Conservation (phyloP, 176 grass and related monocot genomes). For the Thinopyrum elongatum region DNA sequence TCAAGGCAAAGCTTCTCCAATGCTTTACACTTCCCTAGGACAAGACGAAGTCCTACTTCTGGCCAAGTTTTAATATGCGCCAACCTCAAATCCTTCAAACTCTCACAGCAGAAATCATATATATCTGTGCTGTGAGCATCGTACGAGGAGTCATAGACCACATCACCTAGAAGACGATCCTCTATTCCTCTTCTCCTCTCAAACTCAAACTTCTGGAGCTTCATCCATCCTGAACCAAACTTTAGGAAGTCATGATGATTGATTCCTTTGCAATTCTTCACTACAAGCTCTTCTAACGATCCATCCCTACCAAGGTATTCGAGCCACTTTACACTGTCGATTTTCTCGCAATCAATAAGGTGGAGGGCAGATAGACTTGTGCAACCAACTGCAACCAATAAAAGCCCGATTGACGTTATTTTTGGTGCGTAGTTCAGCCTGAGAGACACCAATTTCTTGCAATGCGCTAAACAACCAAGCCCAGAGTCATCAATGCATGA, state of each 20-base stretch:
- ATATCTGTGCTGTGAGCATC: not conserved
- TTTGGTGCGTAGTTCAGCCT: not conserved
- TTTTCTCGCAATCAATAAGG: not conserved
- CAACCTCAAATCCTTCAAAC: not conserved
- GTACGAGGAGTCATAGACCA: not conserved
- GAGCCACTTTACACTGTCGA: not conserved
- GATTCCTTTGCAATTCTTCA: slow-evolving; percentile 1
- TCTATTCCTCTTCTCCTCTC: not conserved
- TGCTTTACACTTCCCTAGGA: not conserved
- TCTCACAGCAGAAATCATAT: not conserved
- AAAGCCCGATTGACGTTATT: not conserved
- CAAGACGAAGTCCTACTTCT: not conserved
- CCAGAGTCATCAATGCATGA: not conserved
- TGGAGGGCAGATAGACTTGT: not conserved
- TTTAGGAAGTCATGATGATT: slow-evolving; percentile 8
- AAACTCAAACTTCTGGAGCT: slow-evolving; percentile 11
- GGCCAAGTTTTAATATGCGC: not conserved
- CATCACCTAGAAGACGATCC: not conserved
- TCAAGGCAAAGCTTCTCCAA: not conserved
- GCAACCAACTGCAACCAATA: not conserved
- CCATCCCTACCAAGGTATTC: not conserved
- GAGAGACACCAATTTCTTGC: not conserved
- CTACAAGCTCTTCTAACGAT: not conserved
- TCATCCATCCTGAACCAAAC: slow-evolving; percentile 6
- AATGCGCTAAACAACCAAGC: not conserved